Percentiles rank a stretch among this genome's conserved stretches.
These are phyloP conservation scores for Collybia sordida DNA, from an alignment of 768 basidiomycete species.

Conservation along the genomic window DNA sequence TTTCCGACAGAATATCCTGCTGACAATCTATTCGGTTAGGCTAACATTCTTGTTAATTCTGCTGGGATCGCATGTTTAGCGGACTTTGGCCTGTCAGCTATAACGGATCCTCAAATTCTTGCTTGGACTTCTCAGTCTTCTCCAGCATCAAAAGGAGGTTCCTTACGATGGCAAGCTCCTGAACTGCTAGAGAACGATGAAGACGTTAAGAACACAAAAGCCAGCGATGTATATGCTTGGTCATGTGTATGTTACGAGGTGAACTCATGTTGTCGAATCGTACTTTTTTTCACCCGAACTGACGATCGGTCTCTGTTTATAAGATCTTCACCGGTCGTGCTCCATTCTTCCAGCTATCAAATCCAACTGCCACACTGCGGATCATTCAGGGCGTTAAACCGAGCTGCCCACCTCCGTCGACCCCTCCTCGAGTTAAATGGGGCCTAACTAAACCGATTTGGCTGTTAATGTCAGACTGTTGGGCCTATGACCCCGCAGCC, in stretches of 20 bases:
- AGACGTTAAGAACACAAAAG: slow-evolving; percentile 14
- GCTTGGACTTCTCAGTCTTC: slow-evolving; percentile 1
- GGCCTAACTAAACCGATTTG: too few species aligned
- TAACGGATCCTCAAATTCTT: slow-evolving; percentile 12
- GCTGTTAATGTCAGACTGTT: too few species aligned
- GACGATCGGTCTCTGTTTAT: not conserved
- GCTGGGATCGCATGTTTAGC: slow-evolving; percentile 22
- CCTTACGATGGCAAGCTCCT: slow-evolving; percentile 26
- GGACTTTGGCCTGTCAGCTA: slow-evolving; percentile 26
- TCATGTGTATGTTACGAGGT: slow-evolving; percentile 12
- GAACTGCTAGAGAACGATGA: slow-evolving; percentile 15
- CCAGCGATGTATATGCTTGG: slow-evolving; percentile 8
- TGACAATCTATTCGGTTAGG: not conserved
- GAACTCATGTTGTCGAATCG: not conserved
- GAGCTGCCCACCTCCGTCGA: too few species aligned
- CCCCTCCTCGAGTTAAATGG: too few species aligned
- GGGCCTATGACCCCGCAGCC: too few species aligned
- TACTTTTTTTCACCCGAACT: not conserved
- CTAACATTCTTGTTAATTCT: not conserved
- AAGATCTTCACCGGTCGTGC: slow-evolving; percentile 1
- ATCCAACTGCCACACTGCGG: too few species aligned
- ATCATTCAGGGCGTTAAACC: too few species aligned
- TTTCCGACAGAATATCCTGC: not conserved
- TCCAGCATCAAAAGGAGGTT: slow-evolving; percentile 12
- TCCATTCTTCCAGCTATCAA: not conserved